Evolutionary conservation across 768 basidiomycete species (phyloP).

Genomic region (Clitopilus passeckerianus): DNA sequence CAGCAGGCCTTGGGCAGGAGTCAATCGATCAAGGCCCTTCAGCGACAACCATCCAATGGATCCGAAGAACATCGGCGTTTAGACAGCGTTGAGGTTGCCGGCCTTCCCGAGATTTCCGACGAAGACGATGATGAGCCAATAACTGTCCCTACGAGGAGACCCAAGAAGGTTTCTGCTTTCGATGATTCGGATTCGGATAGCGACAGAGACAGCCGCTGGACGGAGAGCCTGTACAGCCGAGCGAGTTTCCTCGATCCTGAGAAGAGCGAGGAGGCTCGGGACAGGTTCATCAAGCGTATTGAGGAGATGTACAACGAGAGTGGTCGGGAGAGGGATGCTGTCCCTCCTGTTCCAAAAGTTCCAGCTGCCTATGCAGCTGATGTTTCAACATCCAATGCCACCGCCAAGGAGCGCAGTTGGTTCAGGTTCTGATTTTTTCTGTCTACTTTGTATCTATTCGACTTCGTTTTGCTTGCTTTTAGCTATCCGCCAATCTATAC

Average conservation of each 20-base stretch:
- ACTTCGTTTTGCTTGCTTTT: background rate
- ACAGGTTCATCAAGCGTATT: conserved; percentile 45
- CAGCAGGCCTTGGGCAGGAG: conserved; percentile 21
- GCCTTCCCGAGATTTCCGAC: background rate
- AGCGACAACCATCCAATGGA: background rate
- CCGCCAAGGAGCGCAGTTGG: conserved; percentile 18
- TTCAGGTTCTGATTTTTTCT: conserved; percentile 25
- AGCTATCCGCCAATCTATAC: background rate
- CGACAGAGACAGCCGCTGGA: conserved; percentile 33
- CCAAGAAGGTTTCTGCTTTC: conserved; percentile 5
- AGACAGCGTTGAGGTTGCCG: background rate
- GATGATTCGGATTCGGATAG: conserved; percentile 7
- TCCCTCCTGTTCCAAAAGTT: conserved; percentile 43
- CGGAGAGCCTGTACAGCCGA: conserved; percentile 44
- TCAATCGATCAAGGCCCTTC: conserved; percentile 15
- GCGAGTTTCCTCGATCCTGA: conserved; percentile 49
- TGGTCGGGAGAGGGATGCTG: conserved; percentile 23
- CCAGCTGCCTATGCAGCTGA: conserved; percentile 24
- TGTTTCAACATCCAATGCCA: background rate
- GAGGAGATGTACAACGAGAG: conserved; percentile 44
- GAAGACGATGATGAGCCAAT: conserved; percentile 1
- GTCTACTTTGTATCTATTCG: conserved; percentile 13
- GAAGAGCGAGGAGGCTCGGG: conserved; percentile 44
- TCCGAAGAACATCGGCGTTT: background rate
- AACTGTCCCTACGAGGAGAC: conserved; percentile 5